Evolutionary conservation across 768 basidiomycete species (phyloP).

Genomic region (Peribolospora kevripleyi): DNA sequence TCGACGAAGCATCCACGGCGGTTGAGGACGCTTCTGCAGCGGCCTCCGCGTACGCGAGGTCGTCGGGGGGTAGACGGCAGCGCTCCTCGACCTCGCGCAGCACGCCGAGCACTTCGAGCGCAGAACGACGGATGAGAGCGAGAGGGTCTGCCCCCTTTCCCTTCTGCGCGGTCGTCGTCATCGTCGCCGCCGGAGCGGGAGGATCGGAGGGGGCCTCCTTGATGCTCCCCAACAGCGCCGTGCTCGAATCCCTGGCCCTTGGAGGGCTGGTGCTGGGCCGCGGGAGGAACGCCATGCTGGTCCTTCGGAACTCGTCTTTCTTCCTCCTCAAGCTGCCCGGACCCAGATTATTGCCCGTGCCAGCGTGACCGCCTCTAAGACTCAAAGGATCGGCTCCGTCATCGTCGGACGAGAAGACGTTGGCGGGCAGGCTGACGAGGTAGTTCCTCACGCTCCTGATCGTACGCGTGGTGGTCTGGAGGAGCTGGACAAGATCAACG

Average conservation of each 20-base stretch:
- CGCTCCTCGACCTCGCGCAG: conserved; percentile 60
- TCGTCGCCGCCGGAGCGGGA: not conserved
- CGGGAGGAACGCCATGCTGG: too few species aligned
- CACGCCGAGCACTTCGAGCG: conserved; percentile 56
- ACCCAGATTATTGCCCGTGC: too few species aligned
- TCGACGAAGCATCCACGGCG: not conserved
- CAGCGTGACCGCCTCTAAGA: too few species aligned
- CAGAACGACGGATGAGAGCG: conserved; percentile 43
- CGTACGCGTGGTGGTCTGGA: conserved; percentile 55
- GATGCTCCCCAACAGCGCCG: conserved; percentile 12
- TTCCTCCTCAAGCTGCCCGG: too few species aligned
- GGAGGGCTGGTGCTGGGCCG: conserved; percentile 14
- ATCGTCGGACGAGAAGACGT: not conserved
- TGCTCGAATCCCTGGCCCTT: conserved; percentile 24
- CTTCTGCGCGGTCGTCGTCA: too few species aligned
- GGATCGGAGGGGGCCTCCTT: not conserved
- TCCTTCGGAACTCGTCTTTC: too few species aligned
- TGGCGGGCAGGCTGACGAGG: conserved; percentile 54
- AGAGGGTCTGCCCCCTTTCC: conserved; percentile 31
- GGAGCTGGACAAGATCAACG: conserved; percentile 26
- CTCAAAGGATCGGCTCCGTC: too few species aligned
- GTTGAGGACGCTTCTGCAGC: not conserved
- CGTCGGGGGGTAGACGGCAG: conserved; percentile 30
- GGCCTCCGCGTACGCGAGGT: not conserved
- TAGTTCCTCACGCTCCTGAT: conserved; percentile 68